Conservation (phyloP, 441 rosid genomes). For the Dalechampia spathulata region DNA sequence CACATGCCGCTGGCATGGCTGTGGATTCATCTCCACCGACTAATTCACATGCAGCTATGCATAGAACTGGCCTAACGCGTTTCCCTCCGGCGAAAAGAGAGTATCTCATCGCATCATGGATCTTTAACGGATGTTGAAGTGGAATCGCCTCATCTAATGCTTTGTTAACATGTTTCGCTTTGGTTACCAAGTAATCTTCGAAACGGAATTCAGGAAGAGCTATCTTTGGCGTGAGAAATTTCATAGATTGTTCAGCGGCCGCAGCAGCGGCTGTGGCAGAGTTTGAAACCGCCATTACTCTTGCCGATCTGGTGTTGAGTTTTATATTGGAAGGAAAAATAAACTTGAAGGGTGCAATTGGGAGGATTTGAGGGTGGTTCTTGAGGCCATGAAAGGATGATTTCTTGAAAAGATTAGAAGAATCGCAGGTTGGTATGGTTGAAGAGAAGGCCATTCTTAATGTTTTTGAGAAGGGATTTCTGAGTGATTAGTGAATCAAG, state of each 20-base stretch:
- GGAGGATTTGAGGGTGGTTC: background rate
- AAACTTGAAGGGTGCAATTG: background rate
- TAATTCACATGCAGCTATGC: slow-evolving; percentile 70
- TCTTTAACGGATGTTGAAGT: slow-evolving; percentile 48
- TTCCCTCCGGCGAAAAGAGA: slow-evolving; percentile 82
- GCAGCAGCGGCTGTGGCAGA: slow-evolving; percentile 11
- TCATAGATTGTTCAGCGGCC: background rate
- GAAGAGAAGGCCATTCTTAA: slow-evolving; percentile 33
- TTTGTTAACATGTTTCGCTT: slow-evolving; percentile 45
- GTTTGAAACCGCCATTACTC: background rate
- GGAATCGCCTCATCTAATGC: slow-evolving; percentile 60
- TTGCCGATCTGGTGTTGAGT: background rate
- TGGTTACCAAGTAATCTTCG: slow-evolving; percentile 38
- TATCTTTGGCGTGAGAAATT: background rate
- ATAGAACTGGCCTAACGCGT: slow-evolving; percentile 66
- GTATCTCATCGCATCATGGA: slow-evolving; percentile 88
- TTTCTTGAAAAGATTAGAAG: slow-evolving; percentile 7
- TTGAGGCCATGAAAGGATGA: slow-evolving; percentile 13
- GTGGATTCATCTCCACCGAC: slow-evolving; percentile 51
- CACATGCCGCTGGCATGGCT: slow-evolving; percentile 80
- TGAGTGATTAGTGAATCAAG: background rate
- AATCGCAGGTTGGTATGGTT: slow-evolving; percentile 1
- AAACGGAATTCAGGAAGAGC: slow-evolving; percentile 25
- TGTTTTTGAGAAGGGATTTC: background rate
- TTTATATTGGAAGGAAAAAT: background rate